Evolutionary conservation across 306 rosid genomes (phyloP).

Genomic region (Rosa persica): DNA sequence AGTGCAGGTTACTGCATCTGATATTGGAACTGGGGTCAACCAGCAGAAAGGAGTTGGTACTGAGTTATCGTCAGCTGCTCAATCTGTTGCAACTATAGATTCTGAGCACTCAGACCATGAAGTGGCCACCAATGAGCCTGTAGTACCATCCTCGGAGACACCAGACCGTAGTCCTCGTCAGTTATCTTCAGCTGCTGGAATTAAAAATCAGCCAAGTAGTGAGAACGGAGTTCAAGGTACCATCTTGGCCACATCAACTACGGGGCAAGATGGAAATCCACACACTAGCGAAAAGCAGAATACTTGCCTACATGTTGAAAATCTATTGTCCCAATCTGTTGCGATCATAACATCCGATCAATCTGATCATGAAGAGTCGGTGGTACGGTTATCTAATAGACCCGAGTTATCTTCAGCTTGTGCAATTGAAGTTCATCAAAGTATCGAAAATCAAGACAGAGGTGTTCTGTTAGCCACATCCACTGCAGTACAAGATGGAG

Average conservation of each 20-base stretch:
- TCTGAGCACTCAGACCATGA: conserved; percentile 20
- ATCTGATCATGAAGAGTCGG: conserved; percentile 28
- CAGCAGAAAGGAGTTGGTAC: conserved; percentile 40
- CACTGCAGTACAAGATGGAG: conserved; percentile 20
- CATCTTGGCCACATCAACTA: conserved; percentile 16
- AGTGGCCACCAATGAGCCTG: background rate
- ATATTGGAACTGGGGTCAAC: conserved; percentile 26
- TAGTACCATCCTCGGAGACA: conserved; percentile 31
- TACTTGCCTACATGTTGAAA: conserved; percentile 20
- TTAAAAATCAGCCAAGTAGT: conserved; percentile 21
- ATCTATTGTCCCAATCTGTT: conserved; percentile 25
- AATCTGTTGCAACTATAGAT: conserved; percentile 14
- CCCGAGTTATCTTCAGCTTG: conserved; percentile 21
- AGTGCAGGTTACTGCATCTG: conserved; percentile 20
- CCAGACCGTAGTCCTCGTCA: background rate
- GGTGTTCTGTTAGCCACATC: conserved; percentile 19
- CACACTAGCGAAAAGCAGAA: conserved; percentile 27
- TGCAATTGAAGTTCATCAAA: conserved; percentile 27
- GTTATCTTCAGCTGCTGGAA: conserved; percentile 27
- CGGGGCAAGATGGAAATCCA: conserved; percentile 23
- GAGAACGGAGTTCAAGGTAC: conserved; percentile 25
- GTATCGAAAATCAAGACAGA: conserved; percentile 19
- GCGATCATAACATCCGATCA: conserved; percentile 12
- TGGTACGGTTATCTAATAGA: conserved; percentile 31
- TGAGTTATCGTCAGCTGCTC: background rate